Conservation (phyloP, 768 basidiomycete genomes). For the Udeniomyces megalosporus region DNA sequence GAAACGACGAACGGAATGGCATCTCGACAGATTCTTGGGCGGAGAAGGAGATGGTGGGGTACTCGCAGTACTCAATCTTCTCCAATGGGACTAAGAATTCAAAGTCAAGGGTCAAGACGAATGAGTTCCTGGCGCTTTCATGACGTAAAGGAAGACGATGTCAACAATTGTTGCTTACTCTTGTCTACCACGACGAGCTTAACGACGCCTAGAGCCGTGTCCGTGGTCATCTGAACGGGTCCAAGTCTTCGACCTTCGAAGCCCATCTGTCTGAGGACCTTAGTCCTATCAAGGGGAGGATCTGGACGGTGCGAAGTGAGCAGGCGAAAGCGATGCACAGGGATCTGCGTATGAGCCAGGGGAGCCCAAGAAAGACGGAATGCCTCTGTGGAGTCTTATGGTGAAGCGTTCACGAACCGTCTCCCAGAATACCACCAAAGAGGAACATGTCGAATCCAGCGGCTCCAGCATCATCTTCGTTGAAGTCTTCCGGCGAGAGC, state of each 20-base stretch:
- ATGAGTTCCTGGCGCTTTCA: too few species aligned
- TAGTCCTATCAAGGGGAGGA: constrained; percentile 84
- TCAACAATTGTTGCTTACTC: constrained; percentile 33
- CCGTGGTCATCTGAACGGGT: constrained; percentile 90
- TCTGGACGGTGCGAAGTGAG: constrained; percentile 38
- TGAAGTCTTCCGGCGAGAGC: constrained; percentile 58
- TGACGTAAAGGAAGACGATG: neutral
- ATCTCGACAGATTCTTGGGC: constrained; percentile 84
- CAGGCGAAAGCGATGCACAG: neutral
- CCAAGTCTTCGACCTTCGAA: constrained; percentile 79
- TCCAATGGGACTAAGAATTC: constrained; percentile 46
- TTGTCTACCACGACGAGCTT: constrained; percentile 63
- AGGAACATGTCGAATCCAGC: constrained; percentile 64
- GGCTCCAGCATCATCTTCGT: constrained; percentile 31
- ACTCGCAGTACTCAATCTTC: constrained; percentile 45
- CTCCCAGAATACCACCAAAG: constrained; percentile 63
- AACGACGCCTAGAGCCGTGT: constrained; percentile 85
- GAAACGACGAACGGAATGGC: constrained; percentile 64
- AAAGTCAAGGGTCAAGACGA: too few species aligned
- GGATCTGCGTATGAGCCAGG: neutral
- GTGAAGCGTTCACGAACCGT: constrained; percentile 44
- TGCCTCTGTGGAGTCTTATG: constrained; percentile 44
- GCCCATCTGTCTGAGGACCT: constrained; percentile 54
- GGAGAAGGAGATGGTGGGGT: constrained; percentile 79
- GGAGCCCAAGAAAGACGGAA: neutral